These are phyloP conservation scores for Phytophthora tentaculata DNA, from an alignment of 352 stramenopile species.

Conservation along the genomic window DNA sequence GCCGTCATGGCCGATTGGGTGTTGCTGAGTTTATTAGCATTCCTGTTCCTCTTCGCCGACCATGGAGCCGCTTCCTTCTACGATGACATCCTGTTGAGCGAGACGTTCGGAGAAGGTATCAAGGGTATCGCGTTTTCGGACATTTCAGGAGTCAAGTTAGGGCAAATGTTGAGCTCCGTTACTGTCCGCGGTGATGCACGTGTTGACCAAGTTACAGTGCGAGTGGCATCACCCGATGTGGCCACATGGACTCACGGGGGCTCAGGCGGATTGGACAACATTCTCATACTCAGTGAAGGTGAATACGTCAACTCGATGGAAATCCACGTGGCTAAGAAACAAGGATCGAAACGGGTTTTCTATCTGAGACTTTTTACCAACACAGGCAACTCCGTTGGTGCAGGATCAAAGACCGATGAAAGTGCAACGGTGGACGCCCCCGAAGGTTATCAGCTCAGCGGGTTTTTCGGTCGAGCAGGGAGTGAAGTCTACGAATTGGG, in stretches of 20 bases:
- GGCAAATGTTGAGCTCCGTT: conserved; percentile 27
- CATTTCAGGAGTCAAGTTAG: conserved; percentile 25
- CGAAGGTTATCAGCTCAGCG: conserved; percentile 25
- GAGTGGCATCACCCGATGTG: conserved; percentile 16
- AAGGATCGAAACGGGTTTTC: conserved; percentile 17
- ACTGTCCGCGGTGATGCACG: conserved; percentile 28
- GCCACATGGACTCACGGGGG: conserved; percentile 28
- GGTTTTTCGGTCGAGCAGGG: conserved; percentile 25
- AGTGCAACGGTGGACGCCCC: conserved; percentile 16
- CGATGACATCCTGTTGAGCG: conserved; percentile 24
- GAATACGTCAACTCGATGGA: conserved; percentile 34
- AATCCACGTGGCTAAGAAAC: conserved; percentile 22
- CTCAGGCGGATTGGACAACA: conserved; percentile 23
- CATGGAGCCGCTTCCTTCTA: conserved; percentile 12
- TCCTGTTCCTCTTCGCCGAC: conserved; percentile 1
- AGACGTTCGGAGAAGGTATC: conserved; percentile 26
- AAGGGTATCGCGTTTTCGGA: conserved; percentile 30
- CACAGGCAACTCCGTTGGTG: conserved; percentile 19
- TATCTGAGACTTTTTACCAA: conserved; percentile 24
- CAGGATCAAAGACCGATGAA: conserved; percentile 16
- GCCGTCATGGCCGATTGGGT: conserved; percentile 1
- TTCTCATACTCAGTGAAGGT: conserved; percentile 10
- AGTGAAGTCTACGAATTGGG: conserved; percentile 23
- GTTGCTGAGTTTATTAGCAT: conserved; percentile 2
- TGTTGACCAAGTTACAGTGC: conserved; percentile 28